Evolutionary conservation across 192 early-diverging fungal species (phyloP).

Genomic region (Coemansia sp.): DNA sequence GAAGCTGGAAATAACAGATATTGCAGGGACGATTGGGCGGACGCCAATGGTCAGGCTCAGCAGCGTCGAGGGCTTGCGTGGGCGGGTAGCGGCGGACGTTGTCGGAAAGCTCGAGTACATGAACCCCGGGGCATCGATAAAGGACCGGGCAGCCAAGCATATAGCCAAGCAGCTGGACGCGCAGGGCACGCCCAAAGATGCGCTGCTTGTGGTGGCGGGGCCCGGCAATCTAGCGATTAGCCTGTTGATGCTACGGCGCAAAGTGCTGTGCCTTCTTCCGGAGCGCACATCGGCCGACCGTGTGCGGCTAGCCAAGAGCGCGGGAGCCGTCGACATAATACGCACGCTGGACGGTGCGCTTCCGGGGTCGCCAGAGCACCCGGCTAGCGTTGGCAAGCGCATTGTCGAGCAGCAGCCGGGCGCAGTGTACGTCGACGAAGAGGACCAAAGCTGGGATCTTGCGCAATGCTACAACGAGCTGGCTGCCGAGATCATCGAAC

Average conservation of each 20-base stretch:
- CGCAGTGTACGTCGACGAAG: constrained; percentile 68
- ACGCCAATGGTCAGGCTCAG: constrained; percentile 62
- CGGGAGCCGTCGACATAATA: constrained; percentile 68
- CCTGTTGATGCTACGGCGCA: constrained; percentile 59
- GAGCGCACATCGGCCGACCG: constrained; percentile 76
- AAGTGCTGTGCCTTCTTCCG: constrained; percentile 57
- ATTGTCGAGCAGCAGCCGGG: constrained; percentile 57
- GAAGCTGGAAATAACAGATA: constrained; percentile 17
- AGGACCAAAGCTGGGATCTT: constrained; percentile 33
- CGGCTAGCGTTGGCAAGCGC: constrained; percentile 61
- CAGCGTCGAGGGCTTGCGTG: constrained; percentile 17
- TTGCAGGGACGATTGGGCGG: constrained; percentile 58
- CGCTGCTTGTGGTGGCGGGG: constrained; percentile 68
- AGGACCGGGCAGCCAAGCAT: constrained; percentile 71
- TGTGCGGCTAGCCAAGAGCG: constrained; percentile 65
- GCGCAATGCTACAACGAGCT: constrained; percentile 56
- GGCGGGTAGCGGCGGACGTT: constrained; percentile 54
- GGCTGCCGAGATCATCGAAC: constrained; percentile 67
- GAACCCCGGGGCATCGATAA: constrained; percentile 72
- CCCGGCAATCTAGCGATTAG: constrained; percentile 74
- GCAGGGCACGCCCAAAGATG: constrained; percentile 16
- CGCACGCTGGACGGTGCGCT: constrained; percentile 69
- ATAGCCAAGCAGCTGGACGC: constrained; percentile 37
- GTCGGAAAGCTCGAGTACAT: constrained; percentile 76
- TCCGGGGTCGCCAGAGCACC: constrained; percentile 67